Conservation (phyloP, 768 basidiomycete species). For the Kwoniella bestiolae region DNA sequence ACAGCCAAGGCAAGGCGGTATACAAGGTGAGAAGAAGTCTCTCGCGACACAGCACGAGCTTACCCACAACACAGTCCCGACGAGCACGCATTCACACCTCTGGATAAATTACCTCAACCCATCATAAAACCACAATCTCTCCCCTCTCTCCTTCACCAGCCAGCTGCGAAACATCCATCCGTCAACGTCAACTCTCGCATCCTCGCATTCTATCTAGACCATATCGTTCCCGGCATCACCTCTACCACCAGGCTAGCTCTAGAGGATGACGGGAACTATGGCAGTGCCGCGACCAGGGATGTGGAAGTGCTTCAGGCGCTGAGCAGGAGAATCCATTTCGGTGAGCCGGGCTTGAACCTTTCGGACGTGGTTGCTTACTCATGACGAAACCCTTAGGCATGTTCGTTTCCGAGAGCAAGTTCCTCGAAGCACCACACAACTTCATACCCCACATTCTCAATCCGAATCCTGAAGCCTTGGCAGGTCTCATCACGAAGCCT, state of each 20-base stretch:
- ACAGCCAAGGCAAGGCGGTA: conserved; percentile 92
- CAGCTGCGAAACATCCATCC: conserved; percentile 61
- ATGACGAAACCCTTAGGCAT: conserved; percentile 67
- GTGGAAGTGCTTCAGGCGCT: conserved; percentile 97
- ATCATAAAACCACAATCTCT: conserved; percentile 73
- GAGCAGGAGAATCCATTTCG: conserved; percentile 96
- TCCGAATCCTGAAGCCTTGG: conserved; percentile 76
- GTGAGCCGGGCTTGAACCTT: conserved; percentile 61
- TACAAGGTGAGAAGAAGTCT: conserved; percentile 83
- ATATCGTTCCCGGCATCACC: conserved; percentile 89
- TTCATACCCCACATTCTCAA: conserved; percentile 90
- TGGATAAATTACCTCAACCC: conserved; percentile 67
- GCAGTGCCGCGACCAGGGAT: conserved; percentile 90
- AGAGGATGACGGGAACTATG: conserved; percentile 93
- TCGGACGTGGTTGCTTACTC: neutral
- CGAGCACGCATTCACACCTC: conserved; percentile 89
- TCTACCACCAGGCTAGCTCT: conserved; percentile 55
- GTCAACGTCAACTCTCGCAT: conserved; percentile 85
- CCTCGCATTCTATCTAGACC: conserved; percentile 80
- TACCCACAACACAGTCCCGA: conserved; percentile 96
- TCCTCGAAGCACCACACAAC: conserved; percentile 76
- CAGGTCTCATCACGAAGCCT: conserved; percentile 91
- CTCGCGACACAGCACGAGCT: too few relatives aligned
- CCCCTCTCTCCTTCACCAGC: conserved; percentile 68
- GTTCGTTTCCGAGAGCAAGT: conserved; percentile 98